Evolutionary conservation across 1,139 yeast genomes (phyloP), one percentile per base, ranked within the genome.

Genomic region (Yamadazyma songkhlaensis): DNA sequence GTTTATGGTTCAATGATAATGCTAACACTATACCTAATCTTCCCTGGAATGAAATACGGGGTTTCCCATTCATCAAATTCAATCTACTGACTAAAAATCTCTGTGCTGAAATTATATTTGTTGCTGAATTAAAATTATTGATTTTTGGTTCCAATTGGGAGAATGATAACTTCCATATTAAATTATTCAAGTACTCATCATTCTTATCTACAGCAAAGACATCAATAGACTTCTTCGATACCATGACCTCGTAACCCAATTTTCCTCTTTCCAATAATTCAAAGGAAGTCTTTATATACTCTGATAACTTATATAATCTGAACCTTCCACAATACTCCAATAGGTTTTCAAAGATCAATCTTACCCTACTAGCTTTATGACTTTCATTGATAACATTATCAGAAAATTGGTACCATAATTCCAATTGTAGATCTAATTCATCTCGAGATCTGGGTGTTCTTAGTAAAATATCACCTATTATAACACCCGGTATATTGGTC

Each of bases 21-120:
- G 68, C 62, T 17, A 68, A 43, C 0, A 62, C 63, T 1, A 71
- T 56, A 1, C 74, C 77, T 64, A 70, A 57, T 37, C 62, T 59
- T 1, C 70, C 71, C 29, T 53, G 47, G n/a, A 67, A 51, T 15
- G 49, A 46, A 8, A 69, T 47, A 6, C 32, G 12, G 2, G 36
- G 36, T 12, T 13, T 17, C 3, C 21, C 31, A 15, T 20, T 15
- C 4, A 4, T 13, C 7, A 12, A n/a, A 3, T 10, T 12, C 25
- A 33, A 27, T n/a, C 7, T 9, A 23, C 15, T 22, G 8, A 33
- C 36, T 9, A 33, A 27, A 8, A 11, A 20, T 9, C 22, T 24
- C 13, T 33, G 31, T 14, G 31, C 27, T 9, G 15, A 9, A 2
- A 33, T 21, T 6, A 35, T 24, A 25, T 15, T 6, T 3, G 17